Evolutionary conservation across 495 filamentous ascomycete genomes (phyloP).

Genomic region (Aspergillus kassunensis): DNA sequence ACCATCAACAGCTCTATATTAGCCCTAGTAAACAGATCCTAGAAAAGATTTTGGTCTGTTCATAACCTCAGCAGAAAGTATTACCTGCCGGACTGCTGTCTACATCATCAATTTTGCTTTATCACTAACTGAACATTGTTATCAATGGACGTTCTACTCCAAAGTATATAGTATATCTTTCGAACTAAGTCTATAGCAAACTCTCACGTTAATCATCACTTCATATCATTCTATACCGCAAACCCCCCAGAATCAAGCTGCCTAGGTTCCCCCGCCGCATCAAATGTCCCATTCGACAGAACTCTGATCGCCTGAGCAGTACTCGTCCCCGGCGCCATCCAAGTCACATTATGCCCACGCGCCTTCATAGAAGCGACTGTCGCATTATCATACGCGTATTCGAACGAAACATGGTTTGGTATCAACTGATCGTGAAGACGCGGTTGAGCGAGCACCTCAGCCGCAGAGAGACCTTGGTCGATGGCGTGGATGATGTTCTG

Average conservation of each 20-base stretch:
- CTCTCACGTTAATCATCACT: not conserved
- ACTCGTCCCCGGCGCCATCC: slow-evolving; percentile 59
- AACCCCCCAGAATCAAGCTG: slow-evolving; percentile 71
- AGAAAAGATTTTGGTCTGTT: no score
- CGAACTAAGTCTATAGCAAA: not conserved
- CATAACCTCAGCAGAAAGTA: no score
- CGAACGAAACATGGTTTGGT: slow-evolving; percentile 65
- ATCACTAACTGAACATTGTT: no score
- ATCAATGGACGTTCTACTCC: no score
- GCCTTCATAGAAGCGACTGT: slow-evolving; percentile 61
- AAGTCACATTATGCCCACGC: slow-evolving; percentile 71
- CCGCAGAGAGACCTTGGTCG: slow-evolving; percentile 55
- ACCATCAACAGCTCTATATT: no score
- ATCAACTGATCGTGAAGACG: slow-evolving; percentile 80
- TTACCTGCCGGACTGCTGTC: no score
- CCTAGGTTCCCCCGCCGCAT: slow-evolving; percentile 74
- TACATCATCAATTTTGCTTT: no score
- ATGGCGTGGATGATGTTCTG: slow-evolving; percentile 73
- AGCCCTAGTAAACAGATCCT: no score
- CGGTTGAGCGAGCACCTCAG: slow-evolving; percentile 60
- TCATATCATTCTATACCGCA: slow-evolving; percentile 44
- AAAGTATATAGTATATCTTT: no score
- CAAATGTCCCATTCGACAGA: slow-evolving; percentile 68
- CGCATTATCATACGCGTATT: slow-evolving; percentile 63
- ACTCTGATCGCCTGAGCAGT: slow-evolving; percentile 68